phyloP scores from a whole-genome alignment of 202 grass and related monocot species.

The Schoenoplectus tabernaemontani region DNA sequence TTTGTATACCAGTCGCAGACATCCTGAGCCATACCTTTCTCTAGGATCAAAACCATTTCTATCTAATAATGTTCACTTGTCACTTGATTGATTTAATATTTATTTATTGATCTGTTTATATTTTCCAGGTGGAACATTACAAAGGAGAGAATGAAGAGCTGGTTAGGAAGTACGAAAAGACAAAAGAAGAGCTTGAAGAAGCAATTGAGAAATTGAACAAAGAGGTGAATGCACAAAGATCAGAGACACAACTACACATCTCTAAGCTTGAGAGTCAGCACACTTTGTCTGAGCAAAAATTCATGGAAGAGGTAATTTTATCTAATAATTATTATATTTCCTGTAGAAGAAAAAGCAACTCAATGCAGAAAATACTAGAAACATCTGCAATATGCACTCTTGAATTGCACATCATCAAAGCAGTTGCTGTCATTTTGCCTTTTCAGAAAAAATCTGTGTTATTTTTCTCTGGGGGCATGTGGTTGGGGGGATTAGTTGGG shows the following conservation, averaged over 20 bases:
- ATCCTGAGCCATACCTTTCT: background rate
- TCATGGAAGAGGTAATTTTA: conserved; percentile 70
- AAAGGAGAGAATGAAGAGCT: conserved; percentile 63
- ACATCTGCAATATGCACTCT: background rate
- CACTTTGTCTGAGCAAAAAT: conserved; percentile 69
- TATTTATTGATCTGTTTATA: background rate
- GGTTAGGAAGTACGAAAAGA: conserved; percentile 46
- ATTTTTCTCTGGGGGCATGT: background rate
- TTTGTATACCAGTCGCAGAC: conserved; percentile 9
- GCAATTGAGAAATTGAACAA: conserved; percentile 58
- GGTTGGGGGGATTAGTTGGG: background rate
- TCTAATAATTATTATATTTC: background rate
- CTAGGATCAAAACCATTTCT: background rate
- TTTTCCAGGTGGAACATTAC: conserved; percentile 27
- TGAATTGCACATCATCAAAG: background rate
- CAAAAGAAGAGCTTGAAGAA: conserved; percentile 63
- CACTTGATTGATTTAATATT: background rate
- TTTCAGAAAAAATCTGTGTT: conserved; percentile 10
- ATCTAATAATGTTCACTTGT: background rate
- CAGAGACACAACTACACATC: conserved; percentile 56
- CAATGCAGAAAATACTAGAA: background rate
- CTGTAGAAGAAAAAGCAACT: background rate
- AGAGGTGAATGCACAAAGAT: conserved; percentile 64
- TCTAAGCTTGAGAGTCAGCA: conserved; percentile 77
- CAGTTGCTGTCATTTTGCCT: background rate